Evolutionary conservation across 2,329 filamentous ascomycete species (phyloP), one percentile per base, ranked within the genome.

Genomic region (Biscogniauxia marginata): DNA sequence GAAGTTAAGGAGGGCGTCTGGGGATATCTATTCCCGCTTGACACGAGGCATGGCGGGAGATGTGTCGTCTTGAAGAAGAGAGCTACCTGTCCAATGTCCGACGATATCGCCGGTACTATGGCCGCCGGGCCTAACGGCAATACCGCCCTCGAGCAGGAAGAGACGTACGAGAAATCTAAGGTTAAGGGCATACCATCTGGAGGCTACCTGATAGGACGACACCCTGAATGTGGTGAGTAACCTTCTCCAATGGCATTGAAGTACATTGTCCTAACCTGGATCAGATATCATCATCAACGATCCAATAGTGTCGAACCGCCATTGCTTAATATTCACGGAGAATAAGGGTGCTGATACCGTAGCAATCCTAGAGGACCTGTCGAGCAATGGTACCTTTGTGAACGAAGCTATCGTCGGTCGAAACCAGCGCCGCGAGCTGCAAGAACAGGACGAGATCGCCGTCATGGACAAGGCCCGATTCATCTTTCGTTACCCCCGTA

Each of bases 381-480:
- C 95, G 6, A 95, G 87, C 70, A 99, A 99, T 70, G 95, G 95
- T 50, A 99, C 96, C 0, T 99, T 93, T 70, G 88, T 99, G 65
- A 98, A 98, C 68, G 92, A 97, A 66, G 88, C 87, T 16, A 82
- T 96, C 24, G 85, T 99, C 21, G 95, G 95, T 21, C 88, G 93
- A 51, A 99, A 99, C 73, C 91, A 96, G 73, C 84, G 91, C 53
- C 85, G 93, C 56, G 91, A 96, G 71, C 80, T 99, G 23, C 82
- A 92, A 65, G 91, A 98, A 65, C 87, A 90, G 39, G 95, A 99
- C 64, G 93, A 98, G 72, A 89, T 99, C 50, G 89, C 90, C 6
- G 87, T 99, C 25, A 81, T 96, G 49, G 87, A 91, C 66, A 87
- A 91, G 69, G 91, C 90, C 7, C 86, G 91, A 20, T 99, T 96